A percentile compares a stretch with the other conserved stretches of the same genome.
Evolutionary conservation across 1,284 basidiomycete genomes (phyloP).

Genomic region (Trichosporon ovoides): DNA sequence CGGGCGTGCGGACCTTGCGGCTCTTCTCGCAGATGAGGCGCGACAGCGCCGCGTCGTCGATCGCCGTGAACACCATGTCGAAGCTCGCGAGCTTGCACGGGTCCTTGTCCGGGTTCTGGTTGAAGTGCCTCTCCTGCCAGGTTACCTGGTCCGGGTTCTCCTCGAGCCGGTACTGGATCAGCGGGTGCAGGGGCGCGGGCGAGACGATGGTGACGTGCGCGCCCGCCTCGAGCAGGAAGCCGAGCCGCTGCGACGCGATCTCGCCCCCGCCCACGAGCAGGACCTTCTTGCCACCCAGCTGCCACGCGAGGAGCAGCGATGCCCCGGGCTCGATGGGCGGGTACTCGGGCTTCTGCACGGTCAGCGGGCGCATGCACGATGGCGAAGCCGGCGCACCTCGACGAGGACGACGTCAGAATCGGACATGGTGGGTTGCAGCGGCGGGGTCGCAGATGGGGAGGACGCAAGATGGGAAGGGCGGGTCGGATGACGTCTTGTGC

Average conservation of each 20-base stretch:
- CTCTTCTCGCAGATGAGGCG: constrained; percentile 65
- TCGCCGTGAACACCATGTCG: constrained; percentile 91
- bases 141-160: constrained; percentile 57
- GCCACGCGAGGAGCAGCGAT: constrained; percentile 53
- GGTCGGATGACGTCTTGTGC: not conserved
- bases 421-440: constrained; percentile 1
- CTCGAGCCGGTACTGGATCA: constrained; percentile 48
- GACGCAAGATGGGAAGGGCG: not conserved
- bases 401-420: constrained; percentile 1
- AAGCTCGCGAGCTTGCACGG: constrained; percentile 50
- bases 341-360: constrained; percentile 4
- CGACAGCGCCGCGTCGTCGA: constrained; percentile 76
- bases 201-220: constrained; percentile 50
- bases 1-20: constrained; percentile 66
- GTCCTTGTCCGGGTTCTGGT: constrained; percentile 18
- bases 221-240: constrained; percentile 49
- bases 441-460: not conserved
- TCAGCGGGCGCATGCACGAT: not conserved
- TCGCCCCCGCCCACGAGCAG: constrained; percentile 56
- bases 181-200: constrained; percentile 51
- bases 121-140: constrained; percentile 65
- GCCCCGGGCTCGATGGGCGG: constrained; percentile 42
- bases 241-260: constrained; percentile 54
- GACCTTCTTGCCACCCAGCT: constrained; percentile 51
- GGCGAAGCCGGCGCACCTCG: not conserved